Evolutionary conservation across 2,329 filamentous ascomycete species (phyloP).

Genomic region (Furcasterigmium furcatum): DNA sequence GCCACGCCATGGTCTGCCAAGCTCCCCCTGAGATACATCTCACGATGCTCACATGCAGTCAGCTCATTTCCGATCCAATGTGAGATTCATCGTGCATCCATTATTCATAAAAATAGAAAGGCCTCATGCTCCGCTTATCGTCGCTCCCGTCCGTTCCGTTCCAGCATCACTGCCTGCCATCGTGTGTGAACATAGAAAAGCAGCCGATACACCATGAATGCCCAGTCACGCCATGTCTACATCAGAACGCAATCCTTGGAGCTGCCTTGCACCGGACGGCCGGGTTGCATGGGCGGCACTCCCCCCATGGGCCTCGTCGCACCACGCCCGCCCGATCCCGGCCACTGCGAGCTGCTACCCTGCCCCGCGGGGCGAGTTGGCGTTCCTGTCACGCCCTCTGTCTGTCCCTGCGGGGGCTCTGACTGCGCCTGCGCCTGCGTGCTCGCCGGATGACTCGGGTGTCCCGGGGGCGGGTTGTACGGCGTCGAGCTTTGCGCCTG

Average conservation of each 20-base stretch:
- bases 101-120: background rate
- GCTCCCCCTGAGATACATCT: too few species aligned
- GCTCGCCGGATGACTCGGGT: conserved; percentile 45
- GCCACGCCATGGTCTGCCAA: too few species aligned
- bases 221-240: background rate
- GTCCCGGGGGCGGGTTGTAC: conserved; percentile 49
- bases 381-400: conserved; percentile 7
- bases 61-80: too few species aligned
- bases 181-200: too few species aligned
- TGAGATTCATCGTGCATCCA: too few species aligned
- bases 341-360: background rate
- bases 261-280: conserved; percentile 1
- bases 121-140: conserved; percentile 4
- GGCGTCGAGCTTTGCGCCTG: conserved; percentile 49
- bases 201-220: too few species aligned
- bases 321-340: background rate
- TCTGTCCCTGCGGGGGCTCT: background rate
- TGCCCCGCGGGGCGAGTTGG: background rate
- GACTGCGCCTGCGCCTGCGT: conserved; percentile 17
- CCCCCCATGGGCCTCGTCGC: background rate
- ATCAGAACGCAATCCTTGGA: conserved; percentile 7
- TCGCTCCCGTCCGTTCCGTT: too few species aligned
- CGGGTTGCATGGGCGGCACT: too few species aligned
- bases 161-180: too few species aligned
- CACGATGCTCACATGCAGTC: too few species aligned